phyloP scores from a whole-genome alignment of 2,329 filamentous ascomycete species.

The Talaromyces islandicus region DNA sequence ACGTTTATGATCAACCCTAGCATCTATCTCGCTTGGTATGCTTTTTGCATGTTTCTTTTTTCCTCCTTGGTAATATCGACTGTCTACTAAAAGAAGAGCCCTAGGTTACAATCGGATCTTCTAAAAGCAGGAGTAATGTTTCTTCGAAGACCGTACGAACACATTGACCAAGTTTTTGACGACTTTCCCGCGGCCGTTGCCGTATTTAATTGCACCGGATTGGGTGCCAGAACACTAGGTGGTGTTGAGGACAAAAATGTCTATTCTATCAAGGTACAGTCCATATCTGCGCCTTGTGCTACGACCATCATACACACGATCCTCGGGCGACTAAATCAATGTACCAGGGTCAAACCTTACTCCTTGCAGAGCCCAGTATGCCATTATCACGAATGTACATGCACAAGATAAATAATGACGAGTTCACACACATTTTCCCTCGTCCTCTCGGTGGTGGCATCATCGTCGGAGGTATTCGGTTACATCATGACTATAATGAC shows the following conservation, averaged over 20 bases:
- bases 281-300: not conserved
- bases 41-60: not conserved
- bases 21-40: constrained; percentile 3
- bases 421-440: constrained; percentile 5
- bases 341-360: constrained; percentile 2
- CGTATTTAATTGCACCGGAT: constrained; percentile 2
- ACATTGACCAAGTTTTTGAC: constrained; percentile 4
- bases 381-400: constrained; percentile 3
- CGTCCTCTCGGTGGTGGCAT: constrained; percentile 2
- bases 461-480: constrained; percentile 2
- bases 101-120: constrained; percentile 1
- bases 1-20: constrained; percentile 6
- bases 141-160: not conserved
- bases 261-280: constrained; percentile 2
- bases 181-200: not conserved
- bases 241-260: constrained; percentile 1
- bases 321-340: not conserved
- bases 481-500: constrained; percentile 2
- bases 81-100: not conserved
- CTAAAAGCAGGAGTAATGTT: not conserved
- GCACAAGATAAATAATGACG: not conserved
- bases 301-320: not conserved
- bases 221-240: constrained; percentile 2
- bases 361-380: not conserved
- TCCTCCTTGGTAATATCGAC: not conserved